Conservation (phyloP, 768 basidiomycete genomes). For the Lyophyllum shimeji region DNA sequence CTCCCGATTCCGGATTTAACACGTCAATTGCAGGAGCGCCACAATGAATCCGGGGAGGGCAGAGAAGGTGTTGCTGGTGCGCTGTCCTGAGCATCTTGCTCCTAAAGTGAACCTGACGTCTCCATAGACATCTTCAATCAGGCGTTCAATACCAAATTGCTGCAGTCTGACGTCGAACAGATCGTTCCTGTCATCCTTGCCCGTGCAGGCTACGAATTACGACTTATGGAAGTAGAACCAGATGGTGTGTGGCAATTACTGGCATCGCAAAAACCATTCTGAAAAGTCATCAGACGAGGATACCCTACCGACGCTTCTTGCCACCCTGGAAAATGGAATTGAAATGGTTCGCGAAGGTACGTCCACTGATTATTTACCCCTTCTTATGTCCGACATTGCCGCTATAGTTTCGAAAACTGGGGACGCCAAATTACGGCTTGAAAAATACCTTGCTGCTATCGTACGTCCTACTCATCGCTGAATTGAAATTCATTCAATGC, state of each 20-base stretch:
- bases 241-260: constrained; percentile 30
- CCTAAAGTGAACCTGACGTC: not conserved
- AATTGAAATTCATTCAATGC: not conserved
- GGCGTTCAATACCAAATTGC: constrained; percentile 53
- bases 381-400: not conserved
- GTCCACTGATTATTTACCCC: constrained; percentile 6
- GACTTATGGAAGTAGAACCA: constrained; percentile 45
- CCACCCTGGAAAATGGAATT: constrained; percentile 63
- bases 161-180: constrained; percentile 63
- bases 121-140: constrained; percentile 54
- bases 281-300: constrained; percentile 55
- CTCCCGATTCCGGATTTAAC: not conserved
- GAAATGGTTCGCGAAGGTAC: constrained; percentile 58
- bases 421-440: constrained; percentile 76
- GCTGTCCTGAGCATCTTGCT: not conserved
- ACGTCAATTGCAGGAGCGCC: constrained; percentile 39
- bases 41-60: constrained; percentile 29
- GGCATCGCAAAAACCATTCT: not conserved
- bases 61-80: constrained; percentile 30
- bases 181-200: constrained; percentile 64
- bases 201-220: constrained; percentile 62
- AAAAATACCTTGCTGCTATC: constrained; percentile 76
- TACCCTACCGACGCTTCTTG: constrained; percentile 50
- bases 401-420: constrained; percentile 58
- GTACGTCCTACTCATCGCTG: constrained; percentile 43